Percentiles rank a stretch among this genome's conserved stretches.
These are phyloP conservation scores for Dalechampia spathulata DNA, from an alignment of 441 rosid genomes.

Conservation along the genomic window DNA sequence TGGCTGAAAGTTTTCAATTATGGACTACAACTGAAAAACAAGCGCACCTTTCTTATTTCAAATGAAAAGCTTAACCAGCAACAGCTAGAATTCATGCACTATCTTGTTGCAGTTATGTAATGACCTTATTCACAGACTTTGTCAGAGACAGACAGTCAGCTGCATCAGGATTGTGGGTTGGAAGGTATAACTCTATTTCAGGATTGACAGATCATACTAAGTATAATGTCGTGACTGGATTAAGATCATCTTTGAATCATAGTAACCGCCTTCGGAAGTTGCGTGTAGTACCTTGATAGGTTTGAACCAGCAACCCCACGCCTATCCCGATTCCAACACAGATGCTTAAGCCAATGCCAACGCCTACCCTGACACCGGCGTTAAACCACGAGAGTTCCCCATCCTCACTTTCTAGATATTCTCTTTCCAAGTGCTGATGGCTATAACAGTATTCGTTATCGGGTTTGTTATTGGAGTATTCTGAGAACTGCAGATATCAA, in stretches of 20 bases:
- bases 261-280: slow-evolving; percentile 54
- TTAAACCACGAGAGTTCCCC: slow-evolving; percentile 93
- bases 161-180: not conserved
- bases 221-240: too few relatives aligned
- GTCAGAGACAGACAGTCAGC: slow-evolving; percentile 16
- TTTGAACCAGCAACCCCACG: slow-evolving; percentile 63
- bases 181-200: not conserved
- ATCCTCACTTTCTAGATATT: slow-evolving; percentile 51
- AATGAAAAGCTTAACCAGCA: slow-evolving; percentile 1
- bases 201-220: not conserved
- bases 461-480: slow-evolving; percentile 28
- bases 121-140: slow-evolving; percentile 6
- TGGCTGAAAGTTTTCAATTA: not conserved
- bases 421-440: slow-evolving; percentile 27
- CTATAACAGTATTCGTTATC: slow-evolving; percentile 36
- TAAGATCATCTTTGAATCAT: slow-evolving; percentile 10
- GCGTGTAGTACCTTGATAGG: slow-evolving; percentile 59
- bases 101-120: slow-evolving; percentile 11
- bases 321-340: slow-evolving; percentile 76
- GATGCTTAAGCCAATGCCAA: slow-evolving; percentile 75
- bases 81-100: slow-evolving; percentile 4
- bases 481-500: slow-evolving; percentile 42
- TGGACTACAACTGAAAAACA: not conserved
- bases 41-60: slow-evolving; percentile 6
- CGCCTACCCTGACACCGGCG: slow-evolving; percentile 86